Evolutionary conservation across 2,329 filamentous ascomycete species (phyloP), one percentile per base, ranked within the genome.

Genomic region (Aplosporella prunicola): DNA sequence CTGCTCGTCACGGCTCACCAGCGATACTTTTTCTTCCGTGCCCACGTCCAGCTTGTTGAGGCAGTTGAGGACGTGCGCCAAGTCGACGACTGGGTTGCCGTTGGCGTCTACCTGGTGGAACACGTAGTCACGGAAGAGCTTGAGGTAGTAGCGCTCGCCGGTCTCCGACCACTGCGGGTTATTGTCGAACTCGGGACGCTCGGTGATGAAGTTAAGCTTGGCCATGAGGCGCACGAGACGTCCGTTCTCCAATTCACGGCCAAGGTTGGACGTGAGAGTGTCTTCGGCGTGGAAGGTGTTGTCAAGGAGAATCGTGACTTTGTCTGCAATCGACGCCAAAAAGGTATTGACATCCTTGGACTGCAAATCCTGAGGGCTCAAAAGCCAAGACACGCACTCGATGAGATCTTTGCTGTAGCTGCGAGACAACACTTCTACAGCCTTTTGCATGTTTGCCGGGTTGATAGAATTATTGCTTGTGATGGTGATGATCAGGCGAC

Each of bases 91-190:
- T 0, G 91, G 82, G 36, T 83, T 81, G 10, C 86, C 87, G 40
- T 85, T 78, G 20, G 76, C 73, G 56, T 96, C 87, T 9, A 95
- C 87, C 53, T 93, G 88, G 58, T 98, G 91, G 63, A 96, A 98
- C 26, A 95, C 85, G 51, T 93, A 96, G 61, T 98, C 91, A 33
- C 91, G 77, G 68, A 96, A 96, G 7, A 98, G 72, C 62, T 94
- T 95, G 46, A 98, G 69, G 55, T 85, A 82, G 57, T 94, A 96
- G 18, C 88, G 77, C 51, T 94, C 86, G 17, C 89, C 89, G 32
- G 83, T 91, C 58, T 96, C 89, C 4, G 86, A 84, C 89, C 91
- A 98, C 32, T 75, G 69, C 0, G 52, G 46, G 43, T 88, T 82
- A 26, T 78, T 77, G 36, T 85, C 82, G 44, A 82, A 81, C 53